Percentiles rank a stretch among this genome's conserved stretches.
phyloP scores from a whole-genome alignment of 73 alveolate genomes.

The Tetrahymena elliotti region DNA sequence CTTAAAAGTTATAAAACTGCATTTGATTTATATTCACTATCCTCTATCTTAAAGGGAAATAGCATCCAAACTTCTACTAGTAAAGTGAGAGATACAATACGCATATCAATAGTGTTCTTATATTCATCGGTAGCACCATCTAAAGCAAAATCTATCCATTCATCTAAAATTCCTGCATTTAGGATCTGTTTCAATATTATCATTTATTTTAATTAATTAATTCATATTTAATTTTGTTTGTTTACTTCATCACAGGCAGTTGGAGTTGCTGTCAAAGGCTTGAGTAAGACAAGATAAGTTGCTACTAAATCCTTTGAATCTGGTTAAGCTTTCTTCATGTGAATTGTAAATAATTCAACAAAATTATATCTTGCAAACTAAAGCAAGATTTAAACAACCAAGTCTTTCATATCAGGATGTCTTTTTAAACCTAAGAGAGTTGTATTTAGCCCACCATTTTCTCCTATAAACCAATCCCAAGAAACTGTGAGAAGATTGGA shows the following conservation, averaged over 20 bases:
- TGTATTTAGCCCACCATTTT: conserved; percentile 76
- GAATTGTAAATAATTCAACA: conserved; percentile 46
- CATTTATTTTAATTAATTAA: not conserved
- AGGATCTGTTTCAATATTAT: conserved; percentile 32
- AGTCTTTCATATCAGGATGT: conserved; percentile 64
- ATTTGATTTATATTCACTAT: conserved; percentile 51
- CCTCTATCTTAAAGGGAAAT: conserved; percentile 50
- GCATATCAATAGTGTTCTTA: conserved; percentile 50
- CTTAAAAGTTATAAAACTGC: conserved; percentile 36
- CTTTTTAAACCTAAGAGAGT: conserved; percentile 66
- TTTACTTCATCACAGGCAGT: conserved; percentile 5
- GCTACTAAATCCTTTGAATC: conserved; percentile 25
- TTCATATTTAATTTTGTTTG: not conserved
- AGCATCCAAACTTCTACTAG: conserved; percentile 63
- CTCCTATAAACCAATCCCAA: conserved; percentile 84
- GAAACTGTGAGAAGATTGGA: conserved; percentile 63
- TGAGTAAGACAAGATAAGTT: conserved; percentile 34
- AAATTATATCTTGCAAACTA: conserved; percentile 49
- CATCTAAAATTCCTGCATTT: conserved; percentile 56
- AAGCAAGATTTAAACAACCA: conserved; percentile 18
- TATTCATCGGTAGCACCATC: conserved; percentile 71
- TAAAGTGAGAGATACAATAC: conserved; percentile 67
- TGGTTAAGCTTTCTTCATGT: conserved; percentile 24
- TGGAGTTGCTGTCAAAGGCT: conserved; percentile 36
- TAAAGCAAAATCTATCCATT: conserved; percentile 61